Evolutionary conservation across 768 basidiomycete species (phyloP), one percentile per base, ranked within the genome.

Genomic region (Hypsizygus marmoreus): DNA sequence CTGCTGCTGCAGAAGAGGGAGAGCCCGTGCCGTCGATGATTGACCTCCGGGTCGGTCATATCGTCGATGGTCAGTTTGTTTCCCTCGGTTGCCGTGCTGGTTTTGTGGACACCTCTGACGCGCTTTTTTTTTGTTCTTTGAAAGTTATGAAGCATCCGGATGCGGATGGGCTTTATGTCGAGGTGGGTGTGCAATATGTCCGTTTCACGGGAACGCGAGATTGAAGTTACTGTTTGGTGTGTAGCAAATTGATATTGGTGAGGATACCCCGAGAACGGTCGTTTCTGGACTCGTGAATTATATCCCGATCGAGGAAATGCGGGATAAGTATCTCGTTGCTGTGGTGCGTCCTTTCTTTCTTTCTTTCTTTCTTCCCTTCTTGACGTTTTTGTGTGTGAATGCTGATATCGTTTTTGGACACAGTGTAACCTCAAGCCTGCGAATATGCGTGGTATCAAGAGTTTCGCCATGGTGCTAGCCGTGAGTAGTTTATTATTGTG

Each of bases 81-180:
- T 20, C n/a, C 22, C 20, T 4, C 2, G 24, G 24, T n/a, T 31
- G 12, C 17, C 19, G 20, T 28, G 7, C 22, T 12, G 17, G 36
- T 26, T 38, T 42, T 45, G n/a, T n/a, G n/a, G n/a, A n/a, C 20
- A 54, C 22, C 40, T 38, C n/a, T n/a, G n/a, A n/a, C n/a, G n/a
- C n/a, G n/a, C n/a, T n/a, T n/a, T n/a, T n/a, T n/a, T n/a, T n/a
- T n/a, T n/a, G n/a, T n/a, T n/a, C n/a, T n/a, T n/a, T n/a, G n/a
- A n/a, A n/a, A 95, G 95, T 98, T 58, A 84, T 83, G 69, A 91
- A 90, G 59, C 97, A 99, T 62, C 95, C 97, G 12, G 97, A 99
- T 60, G 97, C 97, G 2, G 97, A 98, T 59, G 84, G 91, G 39
- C 78, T 99, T n/a, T 99, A 98, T 61, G 81, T 98, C 50, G 95